A percentile compares a stretch with the other conserved stretches of the same genome.
phyloP scores from a whole-genome alignment of 75 land plant species.

The Larix kaempferi region DNA sequence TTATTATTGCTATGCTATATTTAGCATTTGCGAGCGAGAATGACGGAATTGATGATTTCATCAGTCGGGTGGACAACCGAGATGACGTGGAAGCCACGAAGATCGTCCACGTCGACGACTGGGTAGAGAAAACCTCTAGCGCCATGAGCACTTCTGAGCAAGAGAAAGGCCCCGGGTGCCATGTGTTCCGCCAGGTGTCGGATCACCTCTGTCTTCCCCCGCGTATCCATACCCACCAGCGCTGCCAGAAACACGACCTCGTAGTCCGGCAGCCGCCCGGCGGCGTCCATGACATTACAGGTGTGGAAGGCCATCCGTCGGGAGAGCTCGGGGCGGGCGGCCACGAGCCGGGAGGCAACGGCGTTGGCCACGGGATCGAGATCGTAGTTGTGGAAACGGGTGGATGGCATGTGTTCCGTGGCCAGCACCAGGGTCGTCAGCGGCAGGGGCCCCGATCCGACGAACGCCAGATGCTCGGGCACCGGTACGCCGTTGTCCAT shows the following conservation, averaged over 20 bases:
- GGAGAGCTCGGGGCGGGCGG: slow-evolving; percentile 39
- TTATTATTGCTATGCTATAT: not conserved
- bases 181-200: slow-evolving; percentile 54
- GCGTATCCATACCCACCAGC: slow-evolving; percentile 62
- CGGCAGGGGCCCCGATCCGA: slow-evolving; percentile 78
- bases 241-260: slow-evolving; percentile 80
- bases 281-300: slow-evolving; percentile 34
- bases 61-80: slow-evolving; percentile 63
- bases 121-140: slow-evolving; percentile 77
- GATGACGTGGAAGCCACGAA: slow-evolving; percentile 63
- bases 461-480: slow-evolving; percentile 51
- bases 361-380: slow-evolving; percentile 57
- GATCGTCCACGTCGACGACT: slow-evolving; percentile 50
- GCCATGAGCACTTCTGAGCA: slow-evolving; percentile 72
- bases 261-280: slow-evolving; percentile 22
- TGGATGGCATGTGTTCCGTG: slow-evolving; percentile 29
- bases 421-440: slow-evolving; percentile 61
- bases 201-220: slow-evolving; percentile 44
- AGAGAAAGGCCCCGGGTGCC: slow-evolving; percentile 57
- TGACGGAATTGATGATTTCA: slow-evolving; percentile 75
- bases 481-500: slow-evolving; percentile 14
- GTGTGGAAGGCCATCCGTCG: slow-evolving; percentile 56
- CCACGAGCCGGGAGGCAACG: slow-evolving; percentile 37
- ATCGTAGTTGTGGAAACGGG: slow-evolving; percentile 70
- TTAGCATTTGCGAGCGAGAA: slow-evolving; percentile 45